Conservation (phyloP, 257 asterid species). For the Paulownia fortunei region DNA sequence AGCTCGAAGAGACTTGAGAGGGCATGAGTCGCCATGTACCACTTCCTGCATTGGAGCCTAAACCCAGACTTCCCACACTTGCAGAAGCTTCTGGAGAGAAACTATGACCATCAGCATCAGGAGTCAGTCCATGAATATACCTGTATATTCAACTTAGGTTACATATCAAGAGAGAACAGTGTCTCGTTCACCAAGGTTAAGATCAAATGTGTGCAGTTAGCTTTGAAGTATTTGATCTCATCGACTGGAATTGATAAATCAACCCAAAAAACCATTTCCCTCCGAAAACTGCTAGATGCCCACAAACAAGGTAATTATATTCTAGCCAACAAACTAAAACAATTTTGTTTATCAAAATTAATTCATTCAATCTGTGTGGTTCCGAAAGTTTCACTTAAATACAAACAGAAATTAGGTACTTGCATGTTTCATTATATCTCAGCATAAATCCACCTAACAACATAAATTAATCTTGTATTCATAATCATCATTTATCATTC, state of each 20-base stretch:
- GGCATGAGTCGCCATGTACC: constrained; percentile 72
- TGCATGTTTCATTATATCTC: too few species aligned
- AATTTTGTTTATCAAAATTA: not conserved
- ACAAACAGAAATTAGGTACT: not conserved
- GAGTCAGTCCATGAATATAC: constrained; percentile 63
- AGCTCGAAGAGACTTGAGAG: constrained; percentile 64
- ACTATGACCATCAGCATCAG: constrained; percentile 55
- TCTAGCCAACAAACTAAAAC: too few species aligned
- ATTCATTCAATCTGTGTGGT: not conserved
- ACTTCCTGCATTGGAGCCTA: constrained; percentile 57
- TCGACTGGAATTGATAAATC: not conserved
- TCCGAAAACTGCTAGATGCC: not conserved
- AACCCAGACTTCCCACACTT: constrained; percentile 55
- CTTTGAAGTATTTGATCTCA: not conserved
- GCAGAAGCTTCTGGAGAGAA: constrained; percentile 68
- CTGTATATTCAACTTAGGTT: constrained; percentile 43
- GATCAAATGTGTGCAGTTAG: not conserved
- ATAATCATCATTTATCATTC: too few species aligned
- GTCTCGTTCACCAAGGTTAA: not conserved
- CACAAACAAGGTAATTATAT: too few species aligned
- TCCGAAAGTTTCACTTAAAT: not conserved
- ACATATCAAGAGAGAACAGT: constrained; percentile 2
- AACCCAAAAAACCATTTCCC: not conserved
- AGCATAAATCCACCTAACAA: too few species aligned
- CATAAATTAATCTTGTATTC: too few species aligned